Evolutionary conservation across 257 asterid species (phyloP).

Genomic region (Ballota nigra): DNA sequence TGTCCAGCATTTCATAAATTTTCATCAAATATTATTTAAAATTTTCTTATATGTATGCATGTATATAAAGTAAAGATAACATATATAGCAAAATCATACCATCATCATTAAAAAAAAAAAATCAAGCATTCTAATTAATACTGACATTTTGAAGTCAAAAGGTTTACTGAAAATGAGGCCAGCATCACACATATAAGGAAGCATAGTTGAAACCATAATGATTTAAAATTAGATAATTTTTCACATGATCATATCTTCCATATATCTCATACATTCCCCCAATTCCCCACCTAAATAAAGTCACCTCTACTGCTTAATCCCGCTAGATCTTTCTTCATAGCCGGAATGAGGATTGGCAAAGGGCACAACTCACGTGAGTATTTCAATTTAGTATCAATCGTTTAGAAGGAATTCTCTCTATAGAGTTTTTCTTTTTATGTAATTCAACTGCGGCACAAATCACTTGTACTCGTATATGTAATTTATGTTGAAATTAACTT

Average conservation of each 20-base stretch:
- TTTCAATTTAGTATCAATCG: no score
- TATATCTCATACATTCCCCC: neutral
- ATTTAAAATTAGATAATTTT: neutral
- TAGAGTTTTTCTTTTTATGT: no score
- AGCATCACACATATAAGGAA: neutral
- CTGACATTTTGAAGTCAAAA: neutral
- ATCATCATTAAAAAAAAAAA: neutral
- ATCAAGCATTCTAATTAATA: neutral
- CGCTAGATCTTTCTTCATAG: neutral
- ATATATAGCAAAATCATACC: no score
- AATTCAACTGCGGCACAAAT: no score
- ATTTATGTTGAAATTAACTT: no score
- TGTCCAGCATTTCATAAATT: no score
- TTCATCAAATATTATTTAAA: no score
- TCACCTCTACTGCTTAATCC: neutral
- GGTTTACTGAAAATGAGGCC: neutral
- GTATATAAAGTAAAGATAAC: no score
- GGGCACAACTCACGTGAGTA: no score
- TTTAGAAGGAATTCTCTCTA: no score
- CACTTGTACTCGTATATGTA: no score
- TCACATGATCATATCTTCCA: neutral
- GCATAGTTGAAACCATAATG: neutral
- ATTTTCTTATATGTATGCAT: no score
- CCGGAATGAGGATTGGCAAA: neutral
- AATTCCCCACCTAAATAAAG: neutral